Conservation (phyloP, 306 rosid species). For the Begonia masoniana region DNA sequence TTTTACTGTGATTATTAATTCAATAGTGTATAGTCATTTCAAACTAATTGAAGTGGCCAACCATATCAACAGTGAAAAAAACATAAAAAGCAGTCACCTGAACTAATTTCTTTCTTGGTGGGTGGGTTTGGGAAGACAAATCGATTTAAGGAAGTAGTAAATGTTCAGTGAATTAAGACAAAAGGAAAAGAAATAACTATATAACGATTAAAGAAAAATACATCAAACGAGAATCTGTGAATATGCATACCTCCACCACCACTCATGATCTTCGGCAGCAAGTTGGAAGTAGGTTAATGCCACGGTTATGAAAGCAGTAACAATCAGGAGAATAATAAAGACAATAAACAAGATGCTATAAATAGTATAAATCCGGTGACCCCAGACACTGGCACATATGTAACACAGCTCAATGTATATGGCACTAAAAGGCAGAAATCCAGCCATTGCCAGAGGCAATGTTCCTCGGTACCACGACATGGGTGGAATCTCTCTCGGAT, state of each 20-base stretch:
- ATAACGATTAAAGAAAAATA: neutral
- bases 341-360: slow-evolving; percentile 56
- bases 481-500: slow-evolving; percentile 56
- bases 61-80: no score
- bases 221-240: neutral
- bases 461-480: slow-evolving; percentile 55
- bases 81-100: no score
- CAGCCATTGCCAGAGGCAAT: slow-evolving; percentile 67
- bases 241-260: slow-evolving; percentile 66
- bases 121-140: no score
- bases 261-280: slow-evolving; percentile 64
- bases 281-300: slow-evolving; percentile 61
- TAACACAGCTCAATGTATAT: slow-evolving; percentile 53
- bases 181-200: neutral
- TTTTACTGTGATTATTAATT: no score
- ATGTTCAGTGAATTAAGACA: no score
- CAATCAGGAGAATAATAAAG: slow-evolving; percentile 46
- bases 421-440: slow-evolving; percentile 59
- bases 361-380: slow-evolving; percentile 57
- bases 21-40: no score
- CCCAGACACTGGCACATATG: slow-evolving; percentile 60
- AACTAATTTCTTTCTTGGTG: no score
- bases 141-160: no score
- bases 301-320: slow-evolving; percentile 51
- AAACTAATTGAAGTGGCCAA: no score